Base-by-base conservation (phyloP, 2,329 filamentous ascomycete genomes). In the Escovopsis sp. region DNA sequence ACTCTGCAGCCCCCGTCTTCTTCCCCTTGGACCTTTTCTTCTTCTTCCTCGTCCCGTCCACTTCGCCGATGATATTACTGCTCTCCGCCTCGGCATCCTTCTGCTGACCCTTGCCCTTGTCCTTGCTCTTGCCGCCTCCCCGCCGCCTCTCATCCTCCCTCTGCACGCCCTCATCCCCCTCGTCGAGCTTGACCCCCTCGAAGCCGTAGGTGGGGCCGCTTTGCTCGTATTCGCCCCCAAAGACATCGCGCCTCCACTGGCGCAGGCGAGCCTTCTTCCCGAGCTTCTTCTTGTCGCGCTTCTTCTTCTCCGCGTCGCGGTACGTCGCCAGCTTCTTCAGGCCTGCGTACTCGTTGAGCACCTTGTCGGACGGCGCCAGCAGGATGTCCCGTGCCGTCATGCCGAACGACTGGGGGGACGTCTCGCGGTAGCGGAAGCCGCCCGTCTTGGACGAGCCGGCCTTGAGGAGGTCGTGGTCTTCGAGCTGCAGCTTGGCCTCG, bases 271-370 rank as follows among this genome's bases (percentile, higher is more conserved):
- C 85, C 67, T 96, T 96, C 74, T 96, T 98, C 49, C 85, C 83
- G 27, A 96, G 71, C 52, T 76, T 74, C 70, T 94, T 94, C 65
- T 79, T 78, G 57, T 98, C 91, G 53, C 81, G 83, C 50, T 74
- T 72, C 71, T 96, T 96, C 72, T 93, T 91, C 53, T 88, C 84
- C 3, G 71, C 68, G 57, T 95, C 88, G 43, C 91, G 75, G 68
- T 91, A 98, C 5, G 84, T 71, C 5, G 89, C 88, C 45, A 95
- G 74, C 66, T 95, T 96, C 72, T 98, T 98, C 54, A 98, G 67
- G 7, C 91, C 89, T 5, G 81, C 89, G 56, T 82, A 98, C 49
- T 88, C 72, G 61, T 98, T 98, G 49, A 98, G 75, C 41, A 81
- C 78, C 37, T 76, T 68, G 64, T 98, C 91, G 36, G 81, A 82